Evolutionary conservation across 2,329 filamentous ascomycete species (phyloP).

Genomic region (Talaromyces sp.): DNA sequence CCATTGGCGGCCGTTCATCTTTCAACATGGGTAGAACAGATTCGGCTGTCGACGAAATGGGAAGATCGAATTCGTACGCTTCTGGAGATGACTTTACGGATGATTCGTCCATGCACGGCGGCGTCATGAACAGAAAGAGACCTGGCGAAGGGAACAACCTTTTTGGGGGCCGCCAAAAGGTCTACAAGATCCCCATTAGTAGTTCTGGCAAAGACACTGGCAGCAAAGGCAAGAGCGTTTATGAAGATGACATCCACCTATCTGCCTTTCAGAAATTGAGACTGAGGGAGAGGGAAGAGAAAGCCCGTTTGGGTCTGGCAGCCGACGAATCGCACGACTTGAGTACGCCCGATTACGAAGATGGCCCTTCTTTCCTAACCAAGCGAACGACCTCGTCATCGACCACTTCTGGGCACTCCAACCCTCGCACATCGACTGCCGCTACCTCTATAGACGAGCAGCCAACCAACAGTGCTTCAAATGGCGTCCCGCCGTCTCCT

Average conservation of each 20-base stretch:
- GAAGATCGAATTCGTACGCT: constrained; percentile 60
- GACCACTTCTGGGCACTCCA: constrained; percentile 66
- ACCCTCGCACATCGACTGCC: constrained; percentile 73
- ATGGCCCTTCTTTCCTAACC: constrained; percentile 59
- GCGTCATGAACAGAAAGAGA: constrained; percentile 78
- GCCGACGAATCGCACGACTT: constrained; percentile 32
- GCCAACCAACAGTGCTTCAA: constrained; percentile 20
- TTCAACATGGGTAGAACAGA: constrained; percentile 57
- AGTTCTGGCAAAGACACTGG: constrained; percentile 26
- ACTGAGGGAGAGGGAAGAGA: constrained; percentile 46
- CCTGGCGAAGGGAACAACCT: constrained; percentile 85
- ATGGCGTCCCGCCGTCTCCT: constrained; percentile 16
- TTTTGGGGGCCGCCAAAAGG: constrained; percentile 92
- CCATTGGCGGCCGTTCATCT: constrained; percentile 61
- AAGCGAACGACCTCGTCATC: constrained; percentile 82
- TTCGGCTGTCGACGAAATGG: constrained; percentile 46
- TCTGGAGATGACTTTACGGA: constrained; percentile 56
- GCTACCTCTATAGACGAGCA: constrained; percentile 86
- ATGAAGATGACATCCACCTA: constrained; percentile 78
- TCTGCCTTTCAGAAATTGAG: constrained; percentile 79
- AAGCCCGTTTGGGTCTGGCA: constrained; percentile 31
- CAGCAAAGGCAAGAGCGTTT: constrained; percentile 64
- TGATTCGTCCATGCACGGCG: constrained; percentile 58
- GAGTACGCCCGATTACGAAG: constrained; percentile 35
- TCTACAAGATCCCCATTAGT: constrained; percentile 72